phyloP scores from a whole-genome alignment of 2,329 filamentous ascomycete genomes.

The Penicillium aurantiogriseum region DNA sequence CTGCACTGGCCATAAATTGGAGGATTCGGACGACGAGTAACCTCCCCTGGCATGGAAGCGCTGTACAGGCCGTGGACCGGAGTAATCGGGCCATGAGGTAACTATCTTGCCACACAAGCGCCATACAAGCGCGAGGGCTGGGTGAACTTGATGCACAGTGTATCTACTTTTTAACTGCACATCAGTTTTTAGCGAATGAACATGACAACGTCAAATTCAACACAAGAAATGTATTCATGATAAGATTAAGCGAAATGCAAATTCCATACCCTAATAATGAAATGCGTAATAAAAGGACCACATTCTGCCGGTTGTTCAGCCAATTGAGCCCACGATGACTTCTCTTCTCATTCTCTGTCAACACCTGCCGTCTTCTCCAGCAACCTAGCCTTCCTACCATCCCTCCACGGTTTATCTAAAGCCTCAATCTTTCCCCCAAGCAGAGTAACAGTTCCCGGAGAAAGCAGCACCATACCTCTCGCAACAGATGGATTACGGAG shows the following conservation, averaged over 20 bases:
- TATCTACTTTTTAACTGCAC: neutral
- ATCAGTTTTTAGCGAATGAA: neutral
- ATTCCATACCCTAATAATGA: neutral
- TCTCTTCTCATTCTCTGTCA: conserved; percentile 7
- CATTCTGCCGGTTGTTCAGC: neutral
- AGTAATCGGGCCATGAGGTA: neutral
- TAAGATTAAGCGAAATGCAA: neutral
- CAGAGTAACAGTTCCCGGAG: conserved; percentile 64
- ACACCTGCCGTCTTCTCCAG: conserved; percentile 56
- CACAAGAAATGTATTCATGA: neutral
- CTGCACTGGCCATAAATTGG: neutral
- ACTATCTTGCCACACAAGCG: conserved; percentile 17
- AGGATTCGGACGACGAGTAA: neutral
- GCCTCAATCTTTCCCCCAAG: conserved; percentile 85
- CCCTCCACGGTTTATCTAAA: conserved; percentile 75
- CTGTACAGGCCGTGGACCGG: neutral
- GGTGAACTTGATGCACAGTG: neutral
- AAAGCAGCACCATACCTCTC: conserved; percentile 75
- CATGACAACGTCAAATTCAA: neutral
- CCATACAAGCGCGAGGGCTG: neutral
- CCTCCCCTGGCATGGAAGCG: neutral
- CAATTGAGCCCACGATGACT: neutral
- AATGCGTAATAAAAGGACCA: neutral
- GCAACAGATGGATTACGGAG: conserved; percentile 65
- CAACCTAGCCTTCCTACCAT: conserved; percentile 67